phyloP scores from a whole-genome alignment of 2,329 filamentous ascomycete species.

The Colletotrichum sp. region DNA sequence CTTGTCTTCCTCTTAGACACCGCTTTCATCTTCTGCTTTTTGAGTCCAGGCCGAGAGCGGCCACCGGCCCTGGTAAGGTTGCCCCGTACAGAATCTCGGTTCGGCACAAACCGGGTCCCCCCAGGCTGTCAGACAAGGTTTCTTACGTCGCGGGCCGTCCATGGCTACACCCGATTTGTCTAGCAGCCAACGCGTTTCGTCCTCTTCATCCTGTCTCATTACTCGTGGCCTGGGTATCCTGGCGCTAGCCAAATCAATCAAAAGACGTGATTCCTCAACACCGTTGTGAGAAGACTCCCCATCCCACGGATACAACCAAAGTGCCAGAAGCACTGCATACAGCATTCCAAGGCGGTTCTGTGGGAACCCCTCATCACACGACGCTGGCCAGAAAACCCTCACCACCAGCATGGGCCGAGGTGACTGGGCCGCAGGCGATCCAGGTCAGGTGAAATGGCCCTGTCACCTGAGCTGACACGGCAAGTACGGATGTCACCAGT shows the following conservation, averaged over 20 bases:
- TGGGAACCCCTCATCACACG: background rate
- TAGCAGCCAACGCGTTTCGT: background rate
- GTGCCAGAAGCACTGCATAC: background rate
- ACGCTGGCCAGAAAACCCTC: background rate
- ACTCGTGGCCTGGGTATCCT: background rate
- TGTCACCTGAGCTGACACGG: background rate
- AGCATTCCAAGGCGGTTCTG: background rate
- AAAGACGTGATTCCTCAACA: background rate
- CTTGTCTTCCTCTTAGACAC: background rate
- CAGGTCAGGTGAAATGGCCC: background rate
- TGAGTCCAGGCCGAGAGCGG: background rate
- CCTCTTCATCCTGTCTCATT: background rate
- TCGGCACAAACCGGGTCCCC: background rate
- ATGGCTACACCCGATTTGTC: background rate
- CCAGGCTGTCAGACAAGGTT: background rate
- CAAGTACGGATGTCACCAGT: background rate
- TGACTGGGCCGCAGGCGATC: background rate
- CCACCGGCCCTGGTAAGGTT: background rate
- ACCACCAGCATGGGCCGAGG: background rate
- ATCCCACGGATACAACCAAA: background rate
- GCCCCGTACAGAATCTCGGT: background rate
- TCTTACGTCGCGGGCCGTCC: background rate
- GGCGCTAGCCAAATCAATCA: background rate
- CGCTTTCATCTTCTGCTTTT: background rate
- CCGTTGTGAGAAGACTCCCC: background rate